Conservation (phyloP, 495 filamentous ascomycete species). For the Parachaetomium inaequale region DNA sequence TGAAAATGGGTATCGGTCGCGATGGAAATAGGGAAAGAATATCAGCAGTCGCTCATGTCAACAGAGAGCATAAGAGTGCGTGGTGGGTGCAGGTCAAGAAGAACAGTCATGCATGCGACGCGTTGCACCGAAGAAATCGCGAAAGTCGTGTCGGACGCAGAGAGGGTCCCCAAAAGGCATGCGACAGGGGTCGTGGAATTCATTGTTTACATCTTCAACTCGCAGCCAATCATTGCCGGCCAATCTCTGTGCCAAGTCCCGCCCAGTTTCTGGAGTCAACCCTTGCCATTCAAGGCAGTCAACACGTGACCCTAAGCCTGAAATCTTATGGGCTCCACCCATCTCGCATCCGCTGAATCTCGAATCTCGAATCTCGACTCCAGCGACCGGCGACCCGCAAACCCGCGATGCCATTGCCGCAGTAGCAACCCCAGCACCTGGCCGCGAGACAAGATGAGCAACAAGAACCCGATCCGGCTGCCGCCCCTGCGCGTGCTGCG, state of each 20-base stretch:
- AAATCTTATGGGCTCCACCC: constrained; percentile 15
- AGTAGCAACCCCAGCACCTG: constrained; percentile 3
- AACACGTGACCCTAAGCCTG: constrained; percentile 32
- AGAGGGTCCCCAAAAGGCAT: constrained; percentile 5
- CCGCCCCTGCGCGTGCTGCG: constrained; percentile 82
- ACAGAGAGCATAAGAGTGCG: background rate
- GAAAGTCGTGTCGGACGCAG: constrained; percentile 10
- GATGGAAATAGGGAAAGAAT: background rate
- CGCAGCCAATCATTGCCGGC: constrained; percentile 20
- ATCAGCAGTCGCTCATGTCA: constrained; percentile 2
- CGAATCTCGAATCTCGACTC: constrained; percentile 6
- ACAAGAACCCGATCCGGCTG: constrained; percentile 64
- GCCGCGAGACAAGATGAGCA: constrained; percentile 16
- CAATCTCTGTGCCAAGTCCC: background rate
- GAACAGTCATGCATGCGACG: constrained; percentile 9
- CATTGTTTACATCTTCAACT: constrained; percentile 34
- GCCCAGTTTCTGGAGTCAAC: constrained; percentile 20
- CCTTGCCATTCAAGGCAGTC: constrained; percentile 21
- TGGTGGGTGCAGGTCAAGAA: background rate
- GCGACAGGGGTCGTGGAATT: background rate
- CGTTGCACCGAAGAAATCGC: constrained; percentile 17
- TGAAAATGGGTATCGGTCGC: constrained; percentile 5
- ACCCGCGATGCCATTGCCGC: constrained; percentile 23
- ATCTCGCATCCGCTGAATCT: background rate
- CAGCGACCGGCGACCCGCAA: constrained; percentile 3